A percentile compares a stretch with the other conserved stretches of the same genome.
These are phyloP conservation scores for Neofusicoccum kwambonambiense DNA, from an alignment of 2,329 filamentous ascomycete species.

Conservation along the genomic window DNA sequence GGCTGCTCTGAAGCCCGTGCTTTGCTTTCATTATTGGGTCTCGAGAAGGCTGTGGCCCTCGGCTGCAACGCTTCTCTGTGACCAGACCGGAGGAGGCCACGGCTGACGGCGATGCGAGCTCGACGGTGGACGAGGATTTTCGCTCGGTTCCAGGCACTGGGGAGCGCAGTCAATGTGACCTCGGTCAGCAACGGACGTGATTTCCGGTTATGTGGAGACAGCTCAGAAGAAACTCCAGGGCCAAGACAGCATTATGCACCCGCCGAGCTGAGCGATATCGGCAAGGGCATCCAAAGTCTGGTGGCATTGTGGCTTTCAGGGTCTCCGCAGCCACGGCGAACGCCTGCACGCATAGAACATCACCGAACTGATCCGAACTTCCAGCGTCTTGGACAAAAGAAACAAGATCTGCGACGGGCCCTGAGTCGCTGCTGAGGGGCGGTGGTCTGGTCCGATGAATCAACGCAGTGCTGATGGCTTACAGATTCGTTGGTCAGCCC, in stretches of 20 bases:
- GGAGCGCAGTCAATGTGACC: background rate
- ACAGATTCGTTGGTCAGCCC: background rate
- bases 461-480: background rate
- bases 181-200: background rate
- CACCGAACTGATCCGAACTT: constrained; percentile 8
- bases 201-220: background rate
- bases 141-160: background rate
- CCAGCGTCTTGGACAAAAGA: background rate
- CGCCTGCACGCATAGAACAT: background rate
- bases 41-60: no score
- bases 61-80: no score
- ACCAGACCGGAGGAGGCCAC: no score
- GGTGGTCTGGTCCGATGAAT: background rate
- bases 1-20: no score
- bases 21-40: no score
- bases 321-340: background rate
- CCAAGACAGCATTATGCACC: background rate
- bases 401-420: background rate
- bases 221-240: background rate
- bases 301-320: background rate
- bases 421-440: background rate
- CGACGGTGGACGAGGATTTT: background rate
- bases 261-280: background rate
- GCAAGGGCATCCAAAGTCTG: constrained; percentile 3
- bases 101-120: background rate